Evolutionary conservation across 345 rosid species (phyloP), one percentile per base, ranked within the genome.

Genomic region (Pistacia atlantica): DNA sequence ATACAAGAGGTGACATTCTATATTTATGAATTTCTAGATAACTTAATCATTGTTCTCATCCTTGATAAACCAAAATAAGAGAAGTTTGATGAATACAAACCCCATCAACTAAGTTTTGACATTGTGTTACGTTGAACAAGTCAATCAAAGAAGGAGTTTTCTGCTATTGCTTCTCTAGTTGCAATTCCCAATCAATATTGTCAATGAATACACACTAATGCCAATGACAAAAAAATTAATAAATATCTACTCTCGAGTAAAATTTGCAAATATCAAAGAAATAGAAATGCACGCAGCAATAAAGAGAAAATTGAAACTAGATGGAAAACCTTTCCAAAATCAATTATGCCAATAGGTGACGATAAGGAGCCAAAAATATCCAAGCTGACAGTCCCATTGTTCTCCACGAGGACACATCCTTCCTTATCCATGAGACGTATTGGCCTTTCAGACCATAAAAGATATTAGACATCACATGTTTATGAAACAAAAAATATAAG

Each of bases 61-160:
- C 25, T 22, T 22, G 25, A 22, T 22, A 22, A 22, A 22, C 25
- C 25, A 22, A 64, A 66, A 67, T 22, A n/a, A 48, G 28, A 12
- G 31, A 28, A 31, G 2, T 3, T 13, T 49, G n/a, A 49, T n/a
- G 64, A 58, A 71, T 31, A 82, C 89, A n/a, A 57, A 93, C 96
- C 92, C 89, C 91, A 78, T 78, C 75, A 76, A 75, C 81, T 85
- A 93, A 73, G n/a, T 84, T 84, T 70, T 54, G 69, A 82, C 96
- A 90, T 1, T 80, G 83, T 48, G 78, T 80, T 42, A 58, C 80
- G 54, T 76, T 68, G 67, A 93, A 90, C 79, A 93, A 82, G 65
- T 89, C 93, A 82, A 93, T 93, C 2, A 12, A 77, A 11, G 89
- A 82, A 9, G 92, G 94, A 78, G 82, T 81, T 75, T 85, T 90